Evolutionary conservation across 768 basidiomycete genomes (phyloP), one percentile per base, ranked within the genome.

Genomic region (Astraeus odoratus): DNA sequence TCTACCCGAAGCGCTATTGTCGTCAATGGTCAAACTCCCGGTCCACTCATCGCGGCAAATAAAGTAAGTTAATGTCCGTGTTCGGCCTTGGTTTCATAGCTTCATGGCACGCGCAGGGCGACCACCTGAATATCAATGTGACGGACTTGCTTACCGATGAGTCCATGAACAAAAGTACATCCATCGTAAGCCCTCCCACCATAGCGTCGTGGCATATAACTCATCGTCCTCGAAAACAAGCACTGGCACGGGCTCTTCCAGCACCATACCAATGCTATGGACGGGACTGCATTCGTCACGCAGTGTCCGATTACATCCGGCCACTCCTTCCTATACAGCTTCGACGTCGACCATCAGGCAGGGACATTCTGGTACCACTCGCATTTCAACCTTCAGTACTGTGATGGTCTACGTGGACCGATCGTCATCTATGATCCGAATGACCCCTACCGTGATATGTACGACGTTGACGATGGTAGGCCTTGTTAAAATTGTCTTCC

Each of bases 161-260:
- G 6, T 60, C 65, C 13, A 69, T 69, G 67, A 50, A 68, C 30
- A 60, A 57, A n/a, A 64, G 59, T 19, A 73, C 71, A 5, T 70
- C 69, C 8, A 58, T 73, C 40, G 71, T 72, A 57, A 36, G 66
- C 37, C 29, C 19, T n/a, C 37, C 10, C 16, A 26, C 36, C 6
- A 35, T 5, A 23, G 20, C 8, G 13, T 7, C 18, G 8, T 13
- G 7, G 34, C n/a, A 7, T 39, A 33, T 18, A 31, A 44, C 6
- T 51, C 20, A 13, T 30, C 15, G 30, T 9, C 38, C 43, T 27
- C 20, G 16, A 16, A 60, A 20, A 40, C 29, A 26, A 59, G 53
- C 70, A 71, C 42, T 76, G 75, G 75, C 75, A 76, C 45, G 75
- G 75, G 7, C 26, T 76, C 7, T 71, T 68, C 47, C 74, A 76